Evolutionary conservation across 371 early-diverging fungal species (phyloP), one percentile per base, ranked within the genome.

Genomic region (Syncephalastrum monosporum): DNA sequence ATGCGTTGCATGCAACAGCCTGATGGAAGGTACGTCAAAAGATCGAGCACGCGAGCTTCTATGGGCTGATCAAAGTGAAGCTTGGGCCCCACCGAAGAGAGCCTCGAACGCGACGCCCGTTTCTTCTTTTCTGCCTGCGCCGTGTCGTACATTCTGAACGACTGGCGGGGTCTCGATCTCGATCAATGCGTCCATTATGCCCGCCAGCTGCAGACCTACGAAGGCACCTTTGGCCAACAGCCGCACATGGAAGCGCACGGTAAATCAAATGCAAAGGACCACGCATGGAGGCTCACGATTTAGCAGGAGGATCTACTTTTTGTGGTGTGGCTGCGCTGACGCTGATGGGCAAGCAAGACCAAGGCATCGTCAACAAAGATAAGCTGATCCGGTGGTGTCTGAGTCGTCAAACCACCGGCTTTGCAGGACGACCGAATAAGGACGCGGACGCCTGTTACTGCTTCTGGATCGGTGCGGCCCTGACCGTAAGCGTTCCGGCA

Each of bases 381-480:
- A 72, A 77, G 19, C 68, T 84, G 14, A 68, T 93, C n/a, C 61
- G 69, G 43, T 97, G 99, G 99, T 82, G 90, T 43, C 56, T 98
- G 43, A 60, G 63, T 14, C 81, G 92, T 10, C 96, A 95, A 64
- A 67, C 66, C 24, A 74, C 74, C 24, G 99, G 99, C 5, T 99
- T 96, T 72, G 89, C 94, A 59, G 99, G 99, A 5, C 76, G 99
- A 53, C 78, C 81, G 4, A 93, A 93, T 67, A 99, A 99, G 68
- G 73, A 81, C 2, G 75, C 85, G n/a, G 99, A 99, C 64, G 91
- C 96, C 1, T 99, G 99, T 71, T 99, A 99, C 71, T 89, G 97
- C 8, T 99, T 96, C 72, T 99, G 99, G 99, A 82, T 99, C 21
- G 99, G 99, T 13, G 96, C 89, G 0, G 63, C 88, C 8, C 63